phyloP scores from a whole-genome alignment of 192 early-diverging fungal genomes.

The Coemansia sp. region DNA sequence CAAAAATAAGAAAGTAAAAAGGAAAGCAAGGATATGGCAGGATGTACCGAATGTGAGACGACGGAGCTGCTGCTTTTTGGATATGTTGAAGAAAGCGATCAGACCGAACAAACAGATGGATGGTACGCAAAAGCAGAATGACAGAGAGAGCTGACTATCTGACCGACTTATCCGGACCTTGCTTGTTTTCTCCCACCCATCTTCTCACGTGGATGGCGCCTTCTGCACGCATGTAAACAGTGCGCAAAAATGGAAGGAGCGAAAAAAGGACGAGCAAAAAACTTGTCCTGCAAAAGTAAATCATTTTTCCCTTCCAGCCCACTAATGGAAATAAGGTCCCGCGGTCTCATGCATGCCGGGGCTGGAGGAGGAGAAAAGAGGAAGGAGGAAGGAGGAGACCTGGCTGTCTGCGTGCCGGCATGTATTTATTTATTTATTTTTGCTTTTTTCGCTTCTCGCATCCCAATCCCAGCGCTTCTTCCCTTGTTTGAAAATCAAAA shows the following conservation, averaged over 20 bases:
- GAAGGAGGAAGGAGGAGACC: no score
- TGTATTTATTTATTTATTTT: neutral
- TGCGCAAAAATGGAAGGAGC: neutral
- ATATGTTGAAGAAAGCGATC: neutral
- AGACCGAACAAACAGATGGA: neutral
- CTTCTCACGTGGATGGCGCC: neutral
- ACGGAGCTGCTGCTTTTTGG: neutral
- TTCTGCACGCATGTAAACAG: neutral
- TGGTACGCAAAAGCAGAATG: neutral
- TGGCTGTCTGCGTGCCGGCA: conserved; percentile 1
- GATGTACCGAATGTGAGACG: no score
- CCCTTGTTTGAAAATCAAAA: conserved; percentile 1
- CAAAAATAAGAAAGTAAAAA: neutral
- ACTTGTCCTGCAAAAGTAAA: conserved; percentile 6
- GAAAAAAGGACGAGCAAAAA: neutral
- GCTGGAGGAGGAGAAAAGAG: no score
- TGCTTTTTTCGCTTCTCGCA: neutral
- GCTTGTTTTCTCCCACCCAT: neutral
- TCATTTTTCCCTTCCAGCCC: neutral
- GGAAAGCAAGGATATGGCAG: neutral
- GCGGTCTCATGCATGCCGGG: conserved; percentile 4
- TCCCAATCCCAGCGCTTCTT: neutral
- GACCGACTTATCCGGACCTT: no score
- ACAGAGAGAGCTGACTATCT: no score
- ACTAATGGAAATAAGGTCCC: neutral